phyloP scores from a whole-genome alignment of 2,329 filamentous ascomycete genomes.

The Aspergillus proliferans region DNA sequence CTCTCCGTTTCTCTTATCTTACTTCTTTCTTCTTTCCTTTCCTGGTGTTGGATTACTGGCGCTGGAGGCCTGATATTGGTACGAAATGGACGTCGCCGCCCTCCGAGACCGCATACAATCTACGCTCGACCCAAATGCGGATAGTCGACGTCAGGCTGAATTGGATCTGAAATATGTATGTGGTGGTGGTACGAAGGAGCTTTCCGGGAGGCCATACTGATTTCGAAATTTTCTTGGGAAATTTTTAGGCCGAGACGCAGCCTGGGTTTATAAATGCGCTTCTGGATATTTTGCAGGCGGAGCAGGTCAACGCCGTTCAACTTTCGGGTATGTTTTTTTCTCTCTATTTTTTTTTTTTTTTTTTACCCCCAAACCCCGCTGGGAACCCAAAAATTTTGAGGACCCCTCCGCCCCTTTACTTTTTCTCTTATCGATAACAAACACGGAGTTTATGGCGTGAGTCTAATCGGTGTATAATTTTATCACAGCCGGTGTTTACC shows the following conservation, averaged over 20 bases:
- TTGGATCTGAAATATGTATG: constrained; percentile 59
- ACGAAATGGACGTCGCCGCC: constrained; percentile 54
- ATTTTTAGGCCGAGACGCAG: constrained; percentile 73
- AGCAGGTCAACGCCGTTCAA: constrained; percentile 77
- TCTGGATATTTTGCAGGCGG: constrained; percentile 80
- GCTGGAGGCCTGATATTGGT: constrained; percentile 28
- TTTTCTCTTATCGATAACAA: background rate
- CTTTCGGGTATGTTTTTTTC: constrained; percentile 66
- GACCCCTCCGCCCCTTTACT: constrained; percentile 14
- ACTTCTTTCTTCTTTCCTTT: constrained; percentile 14
- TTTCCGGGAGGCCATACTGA: constrained; percentile 6
- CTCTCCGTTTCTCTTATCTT: background rate
- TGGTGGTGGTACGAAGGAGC: constrained; percentile 13
- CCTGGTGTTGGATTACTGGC: constrained; percentile 23
- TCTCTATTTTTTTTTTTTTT: constrained; percentile 1
- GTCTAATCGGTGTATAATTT: constrained; percentile 7
- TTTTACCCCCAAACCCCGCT: constrained; percentile 1
- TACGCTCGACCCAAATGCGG: constrained; percentile 58
- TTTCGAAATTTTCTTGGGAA: constrained; percentile 1
- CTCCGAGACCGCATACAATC: constrained; percentile 59
- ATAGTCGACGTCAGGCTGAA: constrained; percentile 57
- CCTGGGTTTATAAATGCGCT: constrained; percentile 86
- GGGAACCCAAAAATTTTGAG: background rate
- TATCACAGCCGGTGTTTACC: constrained; percentile 77
- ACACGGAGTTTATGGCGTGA: background rate